A percentile compares a stretch with the other conserved stretches of the same genome.
These are phyloP conservation scores for Sphagnum fallax DNA, from an alignment of 228 moss, liverwort and hornwort genomes.

Conservation along the genomic window DNA sequence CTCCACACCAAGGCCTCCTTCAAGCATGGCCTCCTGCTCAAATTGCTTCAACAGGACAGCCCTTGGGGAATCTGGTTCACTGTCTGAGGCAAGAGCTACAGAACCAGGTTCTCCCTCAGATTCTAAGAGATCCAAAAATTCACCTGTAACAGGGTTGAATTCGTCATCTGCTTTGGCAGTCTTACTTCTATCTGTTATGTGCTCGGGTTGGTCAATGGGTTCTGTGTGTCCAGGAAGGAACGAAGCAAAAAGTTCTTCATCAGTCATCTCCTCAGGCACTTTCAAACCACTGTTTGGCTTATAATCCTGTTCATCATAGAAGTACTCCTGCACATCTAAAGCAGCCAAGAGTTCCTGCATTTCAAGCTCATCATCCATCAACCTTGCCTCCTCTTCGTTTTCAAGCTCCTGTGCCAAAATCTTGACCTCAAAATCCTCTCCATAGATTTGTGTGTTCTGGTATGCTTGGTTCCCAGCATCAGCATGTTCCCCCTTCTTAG, in stretches of 20 bases:
- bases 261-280: constrained; percentile 31
- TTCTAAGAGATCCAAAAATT: constrained; percentile 88
- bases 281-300: constrained; percentile 5
- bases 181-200: constrained; percentile 18
- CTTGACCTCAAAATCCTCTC: constrained; percentile 3
- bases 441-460: constrained; percentile 3
- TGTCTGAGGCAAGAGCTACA: constrained; percentile 60
- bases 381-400: not conserved
- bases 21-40: constrained; percentile 82
- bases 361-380: constrained; percentile 37
- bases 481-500: not conserved
- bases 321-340: constrained; percentile 32
- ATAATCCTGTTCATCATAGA: constrained; percentile 11
- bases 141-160: constrained; percentile 90
- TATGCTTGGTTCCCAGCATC: no score
- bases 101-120: constrained; percentile 25
- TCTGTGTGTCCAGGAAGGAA: constrained; percentile 26
- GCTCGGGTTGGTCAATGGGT: constrained; percentile 23
- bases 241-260: constrained; percentile 4
- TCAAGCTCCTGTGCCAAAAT: not conserved
- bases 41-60: constrained; percentile 84
- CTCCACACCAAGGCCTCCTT: constrained; percentile 66
- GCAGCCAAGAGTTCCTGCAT: constrained; percentile 57
- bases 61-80: constrained; percentile 83
- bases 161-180: constrained; percentile 75